These are phyloP conservation scores for Maudiozyma pseudohumilis DNA, from an alignment of 805 yeast species.

Conservation along the genomic window DNA sequence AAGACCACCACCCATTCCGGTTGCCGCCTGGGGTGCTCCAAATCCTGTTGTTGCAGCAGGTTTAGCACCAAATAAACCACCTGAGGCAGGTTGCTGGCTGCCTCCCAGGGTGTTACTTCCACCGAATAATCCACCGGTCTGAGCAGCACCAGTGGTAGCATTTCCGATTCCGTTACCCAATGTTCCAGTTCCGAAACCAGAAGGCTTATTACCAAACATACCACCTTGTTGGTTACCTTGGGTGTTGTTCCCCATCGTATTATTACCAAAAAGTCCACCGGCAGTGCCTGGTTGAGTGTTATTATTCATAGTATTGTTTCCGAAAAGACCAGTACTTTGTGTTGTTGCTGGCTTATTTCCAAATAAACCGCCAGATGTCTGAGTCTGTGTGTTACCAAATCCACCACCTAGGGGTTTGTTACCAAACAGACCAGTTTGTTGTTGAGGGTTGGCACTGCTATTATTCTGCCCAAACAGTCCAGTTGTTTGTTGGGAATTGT, in stretches of 20 bases:
- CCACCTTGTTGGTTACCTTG: no score
- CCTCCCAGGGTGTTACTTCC: neutral
- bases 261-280: conserved; percentile 31
- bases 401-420: conserved; percentile 9
- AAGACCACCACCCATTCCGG: conserved; percentile 16
- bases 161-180: neutral
- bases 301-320: neutral
- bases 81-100: conserved; percentile 1
- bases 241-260: no score
- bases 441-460: no score
- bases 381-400: conserved; percentile 6
- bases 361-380: conserved; percentile 13
- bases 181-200: neutral
- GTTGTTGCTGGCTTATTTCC: neutral
- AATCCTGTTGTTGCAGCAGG: conserved; percentile 3
- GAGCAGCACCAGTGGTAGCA: conserved; percentile 19
- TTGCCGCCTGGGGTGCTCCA: neutral
- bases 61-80: conserved; percentile 31
- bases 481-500: neutral
- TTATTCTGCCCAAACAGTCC: conserved; percentile 1
- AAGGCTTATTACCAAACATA: conserved; percentile 30
- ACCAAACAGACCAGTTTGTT: conserved; percentile 14
- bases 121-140: conserved; percentile 1
- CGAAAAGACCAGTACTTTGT: neutral
- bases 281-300: neutral